These are phyloP conservation scores for Populus davidiana DNA, from an alignment of 345 rosid species.

Conservation along the genomic window DNA sequence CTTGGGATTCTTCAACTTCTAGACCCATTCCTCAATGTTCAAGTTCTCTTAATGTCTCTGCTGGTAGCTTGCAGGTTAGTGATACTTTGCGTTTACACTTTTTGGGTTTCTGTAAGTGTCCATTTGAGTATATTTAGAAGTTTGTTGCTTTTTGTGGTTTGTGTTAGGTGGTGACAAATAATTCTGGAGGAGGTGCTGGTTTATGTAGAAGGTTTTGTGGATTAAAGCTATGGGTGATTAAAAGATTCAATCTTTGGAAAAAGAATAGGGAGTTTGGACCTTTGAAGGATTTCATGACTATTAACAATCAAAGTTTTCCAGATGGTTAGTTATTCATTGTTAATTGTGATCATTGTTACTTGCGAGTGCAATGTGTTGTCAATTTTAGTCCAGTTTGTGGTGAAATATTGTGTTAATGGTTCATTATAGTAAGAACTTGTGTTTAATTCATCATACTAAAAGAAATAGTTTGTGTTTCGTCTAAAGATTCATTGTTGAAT, in stretches of 20 bases:
- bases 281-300: constrained; percentile 33
- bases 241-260: constrained; percentile 37
- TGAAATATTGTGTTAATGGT: background rate
- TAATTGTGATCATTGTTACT: background rate
- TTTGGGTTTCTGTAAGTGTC: background rate
- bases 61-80: constrained; percentile 26
- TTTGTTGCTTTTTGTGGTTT: background rate
- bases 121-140: background rate
- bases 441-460: background rate
- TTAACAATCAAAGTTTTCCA: constrained; percentile 26
- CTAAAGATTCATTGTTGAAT: background rate
- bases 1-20: constrained; percentile 12
- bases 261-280: constrained; percentile 24
- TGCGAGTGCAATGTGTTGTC: background rate
- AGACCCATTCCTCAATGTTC: background rate
- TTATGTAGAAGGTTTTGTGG: constrained; percentile 43
- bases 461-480: background rate
- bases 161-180: constrained; percentile 32
- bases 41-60: background rate
- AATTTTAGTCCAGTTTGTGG: background rate
- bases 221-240: constrained; percentile 40
- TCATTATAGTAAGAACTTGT: background rate
- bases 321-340: constrained; percentile 21
- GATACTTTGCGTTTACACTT: background rate
- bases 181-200: constrained; percentile 35